Percentiles rank a stretch among this genome's conserved stretches.
phyloP scores from a whole-genome alignment of 371 early-diverging fungal species.

The Gilbertella persicaria region DNA sequence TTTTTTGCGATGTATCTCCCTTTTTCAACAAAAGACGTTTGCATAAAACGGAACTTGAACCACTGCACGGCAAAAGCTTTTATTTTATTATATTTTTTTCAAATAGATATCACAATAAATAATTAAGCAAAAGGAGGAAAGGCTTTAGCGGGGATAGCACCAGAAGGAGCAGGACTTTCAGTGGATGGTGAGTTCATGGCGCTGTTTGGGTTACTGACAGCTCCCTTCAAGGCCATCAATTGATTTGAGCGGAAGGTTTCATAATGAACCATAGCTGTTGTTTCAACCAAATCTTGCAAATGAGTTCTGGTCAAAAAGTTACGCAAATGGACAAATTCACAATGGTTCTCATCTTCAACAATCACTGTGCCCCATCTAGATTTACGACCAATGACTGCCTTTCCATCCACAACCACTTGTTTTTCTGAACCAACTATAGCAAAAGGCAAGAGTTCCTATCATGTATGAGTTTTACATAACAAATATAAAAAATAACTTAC shows the following conservation, averaged over 20 bases:
- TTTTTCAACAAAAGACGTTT: too few relatives aligned
- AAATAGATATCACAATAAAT: too few relatives aligned
- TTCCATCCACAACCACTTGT: constrained; percentile 79
- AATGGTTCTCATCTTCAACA: constrained; percentile 73
- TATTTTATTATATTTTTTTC: too few relatives aligned
- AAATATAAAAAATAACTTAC: too few relatives aligned
- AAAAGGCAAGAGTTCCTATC: constrained; percentile 78
- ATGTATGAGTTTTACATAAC: too few relatives aligned
- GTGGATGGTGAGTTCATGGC: constrained; percentile 17
- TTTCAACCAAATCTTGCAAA: constrained; percentile 84
- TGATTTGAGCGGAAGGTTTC: constrained; percentile 90
- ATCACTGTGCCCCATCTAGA: constrained; percentile 70
- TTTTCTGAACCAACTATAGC: constrained; percentile 87
- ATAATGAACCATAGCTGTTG: constrained; percentile 85
- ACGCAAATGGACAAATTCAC: constrained; percentile 81
- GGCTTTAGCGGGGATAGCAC: constrained; percentile 22
- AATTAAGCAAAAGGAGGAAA: constrained; percentile 40
- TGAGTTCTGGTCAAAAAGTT: constrained; percentile 87
- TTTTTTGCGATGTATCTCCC: too few relatives aligned
- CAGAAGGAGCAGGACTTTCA: constrained; percentile 14
- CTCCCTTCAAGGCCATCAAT: constrained; percentile 80
- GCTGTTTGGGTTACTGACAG: constrained; percentile 20
- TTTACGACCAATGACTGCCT: constrained; percentile 68
- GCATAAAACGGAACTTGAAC: too few relatives aligned
- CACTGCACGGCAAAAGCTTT: too few relatives aligned